Evolutionary conservation across 2,329 filamentous ascomycete genomes (phyloP).

Genomic region (Tolypocladium tropicale): DNA sequence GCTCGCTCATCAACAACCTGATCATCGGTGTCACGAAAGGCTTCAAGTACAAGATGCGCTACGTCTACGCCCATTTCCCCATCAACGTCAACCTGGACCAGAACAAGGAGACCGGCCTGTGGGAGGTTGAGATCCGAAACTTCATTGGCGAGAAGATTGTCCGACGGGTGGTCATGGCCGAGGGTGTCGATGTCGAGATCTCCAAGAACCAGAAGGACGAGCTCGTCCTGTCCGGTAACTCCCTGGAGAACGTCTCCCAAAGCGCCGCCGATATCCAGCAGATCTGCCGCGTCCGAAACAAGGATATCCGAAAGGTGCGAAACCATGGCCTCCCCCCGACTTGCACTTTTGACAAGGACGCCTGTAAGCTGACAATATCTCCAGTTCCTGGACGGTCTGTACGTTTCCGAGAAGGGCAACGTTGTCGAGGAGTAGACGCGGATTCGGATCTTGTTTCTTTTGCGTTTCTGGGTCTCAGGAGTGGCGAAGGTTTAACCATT

Average conservation of each 20-base stretch:
- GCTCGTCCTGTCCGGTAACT: conserved; percentile 88
- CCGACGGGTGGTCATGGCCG: conserved; percentile 78
- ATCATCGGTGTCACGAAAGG: conserved; percentile 97
- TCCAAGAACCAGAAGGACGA: conserved; percentile 96
- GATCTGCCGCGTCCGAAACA: conserved; percentile 98
- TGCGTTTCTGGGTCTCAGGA: conserved; percentile 53
- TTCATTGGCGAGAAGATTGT: conserved; percentile 99
- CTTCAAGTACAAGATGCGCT: conserved; percentile 99
- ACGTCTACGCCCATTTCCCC: conserved; percentile 99
- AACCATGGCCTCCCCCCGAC: neutral
- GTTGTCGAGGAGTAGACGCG: conserved; percentile 59
- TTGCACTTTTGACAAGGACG: neutral
- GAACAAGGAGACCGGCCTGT: conserved; percentile 80
- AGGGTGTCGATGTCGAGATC: conserved; percentile 81
- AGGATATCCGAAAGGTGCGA: conserved; percentile 98
- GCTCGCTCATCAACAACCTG: conserved; percentile 97
- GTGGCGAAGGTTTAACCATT: conserved; percentile 49
- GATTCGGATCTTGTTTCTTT: conserved; percentile 38
- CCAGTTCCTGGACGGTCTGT: conserved; percentile 98
- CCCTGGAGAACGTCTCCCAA: conserved; percentile 94
- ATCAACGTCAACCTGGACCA: conserved; percentile 99
- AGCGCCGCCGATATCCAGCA: conserved; percentile 98
- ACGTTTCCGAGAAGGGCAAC: conserved; percentile 98
- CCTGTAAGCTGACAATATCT: conserved; percentile 11
- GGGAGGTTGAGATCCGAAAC: conserved; percentile 97